Base-by-base conservation (phyloP, 129 eudicot species). In the Chrysanthemum seticuspe region DNA sequence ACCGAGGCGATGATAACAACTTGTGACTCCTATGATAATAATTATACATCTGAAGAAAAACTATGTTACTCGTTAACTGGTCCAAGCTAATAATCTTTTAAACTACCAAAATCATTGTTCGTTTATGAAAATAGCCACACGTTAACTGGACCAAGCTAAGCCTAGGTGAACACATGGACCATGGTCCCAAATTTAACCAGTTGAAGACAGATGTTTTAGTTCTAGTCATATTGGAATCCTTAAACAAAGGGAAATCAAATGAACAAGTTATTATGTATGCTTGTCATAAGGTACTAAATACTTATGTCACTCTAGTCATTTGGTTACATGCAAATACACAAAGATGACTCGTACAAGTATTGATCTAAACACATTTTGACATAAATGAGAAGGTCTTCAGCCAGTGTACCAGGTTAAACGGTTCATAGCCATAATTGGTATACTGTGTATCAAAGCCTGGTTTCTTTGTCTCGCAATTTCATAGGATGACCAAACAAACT, bases 311-410 rank as follows among this genome's bases (percentile, higher is more conserved):
- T 23, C 34, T 4, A 55, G 61, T 51, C 62, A 53, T 69, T 69
- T 13, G 36, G 40, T 68, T 68, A 27, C 62, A 50, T 48, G 45
- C 23, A 48, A 67, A 48, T 67, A 62, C 67, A 62, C 58, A 62
- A 62, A 67, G 57, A 48, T 48, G 58, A 67, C 72, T 25, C 44
- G 21, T 49, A 13, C 47, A 13, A 52, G 48, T 9, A 25, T 27
- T 50, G 47, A 14, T 68, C 18, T 11, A 23, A 6, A 13, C 67
- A 14, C 58, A 49, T 49, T 67, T 40, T 40, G 47, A 40, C 47
- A 40, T 69, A 25, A 19, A 52, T 4, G 50, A 13, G 34, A 48
- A 21, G 31, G 67, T 31, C 10, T 62, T 62, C 5, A 12, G n/a
- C 23, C 5, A 29, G 36, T 10, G 72, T 21, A 50, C 45, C 62